Conservation (phyloP, 2,329 filamentous ascomycete species). For the Geoglossum cookeanum region DNA sequence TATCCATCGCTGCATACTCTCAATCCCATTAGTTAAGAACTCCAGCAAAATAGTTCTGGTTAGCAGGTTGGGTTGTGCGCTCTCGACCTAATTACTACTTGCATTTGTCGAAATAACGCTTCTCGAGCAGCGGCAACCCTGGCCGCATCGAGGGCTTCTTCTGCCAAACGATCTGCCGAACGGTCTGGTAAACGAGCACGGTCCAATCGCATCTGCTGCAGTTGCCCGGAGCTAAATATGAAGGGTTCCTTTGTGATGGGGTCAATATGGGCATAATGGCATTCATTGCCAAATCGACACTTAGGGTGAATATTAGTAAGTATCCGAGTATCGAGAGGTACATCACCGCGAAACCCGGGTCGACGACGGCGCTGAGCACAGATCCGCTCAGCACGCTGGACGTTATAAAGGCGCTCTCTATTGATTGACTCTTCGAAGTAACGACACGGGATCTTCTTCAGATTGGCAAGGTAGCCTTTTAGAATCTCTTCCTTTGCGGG, state of each 20-base stretch:
- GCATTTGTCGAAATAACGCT: neutral
- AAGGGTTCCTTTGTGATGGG: neutral
- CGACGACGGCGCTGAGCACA: neutral
- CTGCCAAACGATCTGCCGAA: neutral
- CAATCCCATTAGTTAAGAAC: neutral
- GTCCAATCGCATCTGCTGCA: neutral
- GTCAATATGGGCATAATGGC: conserved; percentile 14
- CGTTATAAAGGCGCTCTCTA: neutral
- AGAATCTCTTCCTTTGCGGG: conserved; percentile 12
- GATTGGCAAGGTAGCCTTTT: conserved; percentile 12
- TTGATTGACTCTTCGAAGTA: conserved; percentile 10
- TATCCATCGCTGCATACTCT: neutral
- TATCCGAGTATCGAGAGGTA: neutral
- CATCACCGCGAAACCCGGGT: neutral
- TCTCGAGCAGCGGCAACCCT: neutral
- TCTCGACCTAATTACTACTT: neutral
- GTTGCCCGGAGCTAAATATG: neutral
- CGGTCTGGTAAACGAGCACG: neutral
- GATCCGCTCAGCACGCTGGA: neutral
- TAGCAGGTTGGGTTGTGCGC: neutral
- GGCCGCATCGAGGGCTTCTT: neutral
- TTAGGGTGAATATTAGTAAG: conserved; percentile 8
- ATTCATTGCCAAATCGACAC: conserved; percentile 15
- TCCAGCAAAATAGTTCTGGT: neutral
- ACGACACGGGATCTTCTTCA: conserved; percentile 14